Base-by-base conservation (phyloP, 805 yeast species). In the Starmerella cellae region DNA sequence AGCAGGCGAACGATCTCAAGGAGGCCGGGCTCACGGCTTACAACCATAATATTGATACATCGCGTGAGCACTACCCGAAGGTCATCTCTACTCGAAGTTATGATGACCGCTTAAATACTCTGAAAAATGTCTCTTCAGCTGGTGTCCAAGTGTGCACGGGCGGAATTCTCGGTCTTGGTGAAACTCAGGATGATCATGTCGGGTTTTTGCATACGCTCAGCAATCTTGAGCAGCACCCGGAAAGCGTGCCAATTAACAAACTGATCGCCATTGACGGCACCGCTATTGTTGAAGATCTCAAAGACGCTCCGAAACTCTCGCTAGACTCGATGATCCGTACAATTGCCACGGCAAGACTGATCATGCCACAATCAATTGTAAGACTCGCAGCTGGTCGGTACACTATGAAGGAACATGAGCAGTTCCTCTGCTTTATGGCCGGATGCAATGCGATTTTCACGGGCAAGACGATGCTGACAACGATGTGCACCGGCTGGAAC, bases 401-500 rank as follows among this genome's bases (percentile, higher is more conserved):
- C 57, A 76, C 84, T 18, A 79, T 81, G 87, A 77, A 74, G 50
- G 87, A 81, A 52, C 63, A 70, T 44, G 85, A 81, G 52, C 91
- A 81, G 57, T 71, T 77, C 43, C 58, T 81, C 53, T 78, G 87
- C 49, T 81, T 81, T 58, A 68, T 77, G 74, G 74, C 79, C 27
- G 91, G 91, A 17, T 76, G 78, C 50, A 81, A 81, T 59, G 85
- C 88, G 17, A 76, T 81, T 32, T 81, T 81, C 60, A 81, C 87
- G 1, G 91, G 91, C 29, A 77, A 80, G 58, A 73, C 70, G 50
- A 81, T 81, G 88, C 63, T 81, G 43, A 81, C 91, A 2, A 82
- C 91, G 3, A 74, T 76, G 75, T 80, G 88, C 57, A 77, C 74
- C 51, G 85, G 84, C 5, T 81, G 88, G 87, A 83, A 80, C 36